These are phyloP conservation scores for Verbascum thapsus DNA, from an alignment of 257 asterid species.

Conservation along the genomic window DNA sequence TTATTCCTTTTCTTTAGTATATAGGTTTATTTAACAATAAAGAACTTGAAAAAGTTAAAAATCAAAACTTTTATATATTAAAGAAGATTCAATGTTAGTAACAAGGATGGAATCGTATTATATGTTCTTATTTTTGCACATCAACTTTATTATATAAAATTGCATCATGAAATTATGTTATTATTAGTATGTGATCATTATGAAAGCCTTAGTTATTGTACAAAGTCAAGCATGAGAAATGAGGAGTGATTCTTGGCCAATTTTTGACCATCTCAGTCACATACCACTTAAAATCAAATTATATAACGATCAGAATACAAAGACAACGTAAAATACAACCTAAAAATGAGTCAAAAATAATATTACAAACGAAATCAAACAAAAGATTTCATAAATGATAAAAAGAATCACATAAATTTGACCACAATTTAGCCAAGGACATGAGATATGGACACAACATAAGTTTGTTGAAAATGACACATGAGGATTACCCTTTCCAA, in stretches of 20 bases:
- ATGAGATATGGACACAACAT: slow-evolving; percentile 20
- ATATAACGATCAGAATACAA: slow-evolving; percentile 36
- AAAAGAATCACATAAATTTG: slow-evolving; percentile 18
- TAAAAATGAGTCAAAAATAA: neutral
- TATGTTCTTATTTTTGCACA: too few species aligned
- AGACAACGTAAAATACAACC: slow-evolving; percentile 1
- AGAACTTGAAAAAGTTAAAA: too few species aligned
- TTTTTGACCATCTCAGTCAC: too few species aligned
- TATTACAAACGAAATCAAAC: neutral
- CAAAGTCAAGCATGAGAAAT: slow-evolving; percentile 32
- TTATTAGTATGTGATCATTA: neutral
- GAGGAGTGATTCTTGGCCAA: neutral
- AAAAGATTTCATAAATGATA: slow-evolving; percentile 10
- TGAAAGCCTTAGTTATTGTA: neutral
- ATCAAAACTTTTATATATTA: too few species aligned
- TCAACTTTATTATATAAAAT: too few species aligned
- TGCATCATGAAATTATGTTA: neutral
- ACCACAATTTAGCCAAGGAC: slow-evolving; percentile 21
- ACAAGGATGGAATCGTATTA: too few species aligned
- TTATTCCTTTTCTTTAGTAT: neutral
- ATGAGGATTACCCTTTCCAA: slow-evolving; percentile 31
- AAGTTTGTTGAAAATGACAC: slow-evolving; percentile 41
- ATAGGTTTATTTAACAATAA: neutral
- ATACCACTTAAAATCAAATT: too few species aligned
- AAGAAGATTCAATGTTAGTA: too few species aligned